Evolutionary conservation across 768 basidiomycete species (phyloP).

Genomic region (Russula abietina): DNA sequence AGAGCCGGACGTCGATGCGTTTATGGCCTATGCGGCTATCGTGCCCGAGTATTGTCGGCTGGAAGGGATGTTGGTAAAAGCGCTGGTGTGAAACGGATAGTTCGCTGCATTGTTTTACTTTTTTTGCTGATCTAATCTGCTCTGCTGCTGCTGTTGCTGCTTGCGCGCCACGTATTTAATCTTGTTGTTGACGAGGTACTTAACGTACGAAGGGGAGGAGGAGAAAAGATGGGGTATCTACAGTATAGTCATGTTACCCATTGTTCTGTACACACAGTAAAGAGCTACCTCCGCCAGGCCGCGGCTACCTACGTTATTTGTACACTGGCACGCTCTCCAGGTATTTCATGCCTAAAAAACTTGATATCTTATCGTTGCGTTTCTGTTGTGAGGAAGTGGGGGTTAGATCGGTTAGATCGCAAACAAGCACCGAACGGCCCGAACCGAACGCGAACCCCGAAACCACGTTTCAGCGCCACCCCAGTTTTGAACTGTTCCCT

Average conservation of each 20-base stretch:
- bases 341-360: too few relatives aligned
- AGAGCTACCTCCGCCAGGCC: background rate
- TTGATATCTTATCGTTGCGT: too few relatives aligned
- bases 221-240: constrained; percentile 13
- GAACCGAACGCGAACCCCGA: too few relatives aligned
- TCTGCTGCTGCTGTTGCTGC: constrained; percentile 14
- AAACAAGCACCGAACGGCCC: too few relatives aligned
- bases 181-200: background rate
- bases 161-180: constrained; percentile 7
- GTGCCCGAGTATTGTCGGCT: constrained; percentile 78
- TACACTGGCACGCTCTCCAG: constrained; percentile 1
- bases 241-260: constrained; percentile 13
- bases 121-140: constrained; percentile 19
- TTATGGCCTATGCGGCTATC: constrained; percentile 79
- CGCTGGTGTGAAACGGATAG: constrained; percentile 37
- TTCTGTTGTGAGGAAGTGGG: too few relatives aligned
- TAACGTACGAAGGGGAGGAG: background rate
- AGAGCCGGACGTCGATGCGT: constrained; percentile 77
- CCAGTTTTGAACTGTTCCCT: too few relatives aligned
- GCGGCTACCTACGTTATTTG: background rate
- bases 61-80: constrained; percentile 72
- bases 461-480: too few relatives aligned
- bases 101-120: background rate
- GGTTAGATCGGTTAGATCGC: too few relatives aligned
- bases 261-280: background rate